phyloP scores from a whole-genome alignment of 129 eudicot genomes.

The Centrapalus pauciflorus region DNA sequence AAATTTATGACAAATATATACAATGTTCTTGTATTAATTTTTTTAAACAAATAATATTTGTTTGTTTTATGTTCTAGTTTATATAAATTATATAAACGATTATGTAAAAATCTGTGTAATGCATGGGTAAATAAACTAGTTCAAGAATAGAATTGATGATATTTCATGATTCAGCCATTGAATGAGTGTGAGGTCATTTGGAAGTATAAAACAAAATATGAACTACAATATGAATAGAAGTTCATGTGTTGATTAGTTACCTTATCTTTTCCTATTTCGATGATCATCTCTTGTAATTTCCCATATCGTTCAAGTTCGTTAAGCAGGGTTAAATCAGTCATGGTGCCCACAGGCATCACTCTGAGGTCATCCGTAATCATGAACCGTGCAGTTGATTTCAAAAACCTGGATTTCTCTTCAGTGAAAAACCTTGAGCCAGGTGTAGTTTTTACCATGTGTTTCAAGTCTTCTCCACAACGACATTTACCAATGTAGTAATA shows the following conservation, averaged over 20 bases:
- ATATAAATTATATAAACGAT: too few relatives aligned
- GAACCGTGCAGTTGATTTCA: constrained; percentile 22
- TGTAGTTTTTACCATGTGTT: neutral
- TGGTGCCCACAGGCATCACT: constrained; percentile 18
- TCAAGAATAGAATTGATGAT: too few relatives aligned
- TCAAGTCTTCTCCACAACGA: constrained; percentile 2
- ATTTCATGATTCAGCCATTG: neutral
- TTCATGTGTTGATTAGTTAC: neutral
- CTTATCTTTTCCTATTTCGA: constrained; percentile 11
- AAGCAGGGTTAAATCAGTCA: constrained; percentile 24
- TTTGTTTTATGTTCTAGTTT: too few relatives aligned
- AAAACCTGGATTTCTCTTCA: neutral
- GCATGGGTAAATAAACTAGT: too few relatives aligned
- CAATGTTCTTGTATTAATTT: too few relatives aligned
- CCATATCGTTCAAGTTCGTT: constrained; percentile 10
- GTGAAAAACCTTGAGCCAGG: neutral
- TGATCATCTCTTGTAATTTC: constrained; percentile 9
- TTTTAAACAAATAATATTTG: too few relatives aligned
- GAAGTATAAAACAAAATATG: neutral
- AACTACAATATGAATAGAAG: neutral
- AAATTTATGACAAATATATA: too few relatives aligned
- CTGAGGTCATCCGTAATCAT: constrained; percentile 18
- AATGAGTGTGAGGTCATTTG: neutral
- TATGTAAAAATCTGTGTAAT: too few relatives aligned
- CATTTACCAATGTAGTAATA: constrained; percentile 16